Evolutionary conservation across 1,284 basidiomycete species (phyloP).

Genomic region (Tetrapyrgos nigripes): DNA sequence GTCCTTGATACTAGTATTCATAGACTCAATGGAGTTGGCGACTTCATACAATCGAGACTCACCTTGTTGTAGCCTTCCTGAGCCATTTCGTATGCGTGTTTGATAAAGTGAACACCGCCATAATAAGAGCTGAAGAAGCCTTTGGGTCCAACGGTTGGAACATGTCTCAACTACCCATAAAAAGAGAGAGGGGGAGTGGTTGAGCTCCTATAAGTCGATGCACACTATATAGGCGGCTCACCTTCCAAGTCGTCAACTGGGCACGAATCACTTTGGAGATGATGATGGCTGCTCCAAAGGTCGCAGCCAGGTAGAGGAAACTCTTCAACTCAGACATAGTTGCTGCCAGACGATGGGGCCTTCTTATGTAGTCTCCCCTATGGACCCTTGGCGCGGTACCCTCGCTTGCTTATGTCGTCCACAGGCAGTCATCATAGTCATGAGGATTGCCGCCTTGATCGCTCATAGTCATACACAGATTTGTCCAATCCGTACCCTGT

Average conservation of each 20-base stretch:
- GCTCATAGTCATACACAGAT: too few species aligned
- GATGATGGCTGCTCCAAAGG: background rate
- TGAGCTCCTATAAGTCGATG: too few species aligned
- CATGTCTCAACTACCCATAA: constrained; percentile 8
- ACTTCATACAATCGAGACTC: background rate
- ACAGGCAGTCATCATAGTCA: too few species aligned
- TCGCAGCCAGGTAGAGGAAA: background rate
- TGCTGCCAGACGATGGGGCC: too few species aligned
- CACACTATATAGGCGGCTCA: background rate
- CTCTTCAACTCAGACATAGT: background rate
- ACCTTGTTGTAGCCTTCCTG: constrained; percentile 15
- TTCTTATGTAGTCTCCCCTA: too few species aligned
- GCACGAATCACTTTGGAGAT: background rate
- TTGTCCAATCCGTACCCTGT: too few species aligned
- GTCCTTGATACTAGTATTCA: constrained; percentile 7
- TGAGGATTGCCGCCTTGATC: too few species aligned
- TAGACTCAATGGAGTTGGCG: background rate
- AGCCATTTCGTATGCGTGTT: constrained; percentile 8
- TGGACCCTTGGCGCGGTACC: too few species aligned
- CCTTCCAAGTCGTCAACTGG: background rate
- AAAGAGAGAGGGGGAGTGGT: background rate
- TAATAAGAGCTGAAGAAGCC: constrained; percentile 7
- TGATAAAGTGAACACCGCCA: constrained; percentile 2
- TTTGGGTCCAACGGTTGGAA: constrained; percentile 10
- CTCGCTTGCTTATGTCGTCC: too few species aligned